A percentile compares a stretch with the other conserved stretches of the same genome.
These are phyloP conservation scores for Capronia americana DNA, from an alignment of 2,329 filamentous ascomycete genomes.

Conservation along the genomic window DNA sequence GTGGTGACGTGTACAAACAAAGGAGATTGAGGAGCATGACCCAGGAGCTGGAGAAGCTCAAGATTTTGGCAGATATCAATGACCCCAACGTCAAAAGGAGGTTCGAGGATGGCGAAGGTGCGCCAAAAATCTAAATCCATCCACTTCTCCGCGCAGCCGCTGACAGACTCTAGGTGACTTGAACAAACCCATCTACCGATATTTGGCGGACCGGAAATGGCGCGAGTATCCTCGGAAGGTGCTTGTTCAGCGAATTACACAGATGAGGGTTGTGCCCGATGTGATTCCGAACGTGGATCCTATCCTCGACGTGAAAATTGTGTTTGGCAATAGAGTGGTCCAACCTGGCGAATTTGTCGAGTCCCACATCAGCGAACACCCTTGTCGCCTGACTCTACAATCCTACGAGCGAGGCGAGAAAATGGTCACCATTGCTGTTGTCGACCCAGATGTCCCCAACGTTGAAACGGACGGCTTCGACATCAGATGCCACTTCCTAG, in stretches of 20 bases:
- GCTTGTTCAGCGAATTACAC: conserved; percentile 81
- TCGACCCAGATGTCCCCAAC: conserved; percentile 90
- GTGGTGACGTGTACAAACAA: conserved; percentile 70
- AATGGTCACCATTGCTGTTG: conserved; percentile 80
- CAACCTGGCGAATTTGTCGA: conserved; percentile 79
- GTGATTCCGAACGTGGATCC: conserved; percentile 81
- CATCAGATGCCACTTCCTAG: conserved; percentile 86
- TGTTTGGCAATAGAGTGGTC: conserved; percentile 74
- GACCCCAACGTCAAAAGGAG: conserved; percentile 91
- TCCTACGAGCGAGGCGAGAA: conserved; percentile 82
- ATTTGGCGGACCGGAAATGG: conserved; percentile 88
- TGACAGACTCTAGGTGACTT: conserved; percentile 73
- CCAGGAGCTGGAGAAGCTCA: conserved; percentile 75
- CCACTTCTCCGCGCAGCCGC: not conserved
- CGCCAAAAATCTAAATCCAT: conserved; percentile 38
- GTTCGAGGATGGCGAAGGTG: conserved; percentile 91
- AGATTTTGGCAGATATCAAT: conserved; percentile 92
- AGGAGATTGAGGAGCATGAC: conserved; percentile 72
- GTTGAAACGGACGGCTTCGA: conserved; percentile 75
- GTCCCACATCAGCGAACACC: conserved; percentile 72
- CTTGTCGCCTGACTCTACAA: conserved; percentile 81
- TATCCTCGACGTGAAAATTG: conserved; percentile 78
- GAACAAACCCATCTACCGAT: conserved; percentile 93
- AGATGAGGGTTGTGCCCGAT: conserved; percentile 88
- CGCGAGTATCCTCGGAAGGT: conserved; percentile 78